These are phyloP conservation scores for Plasmodium yoelii DNA, from an alignment of 169 alveolate species.

Conservation along the genomic window DNA sequence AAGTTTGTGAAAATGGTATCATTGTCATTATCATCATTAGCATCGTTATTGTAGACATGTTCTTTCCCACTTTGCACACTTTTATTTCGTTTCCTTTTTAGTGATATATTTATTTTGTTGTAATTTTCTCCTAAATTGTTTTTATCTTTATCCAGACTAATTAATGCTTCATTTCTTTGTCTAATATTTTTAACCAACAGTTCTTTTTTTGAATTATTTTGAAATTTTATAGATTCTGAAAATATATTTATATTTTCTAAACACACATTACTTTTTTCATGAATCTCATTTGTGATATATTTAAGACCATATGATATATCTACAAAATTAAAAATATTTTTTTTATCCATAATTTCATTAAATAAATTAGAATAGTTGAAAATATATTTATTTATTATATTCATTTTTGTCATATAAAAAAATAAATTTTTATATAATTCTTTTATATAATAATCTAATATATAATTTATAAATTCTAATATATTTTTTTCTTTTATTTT, in stretches of 20 bases:
- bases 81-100: background rate
- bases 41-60: background rate
- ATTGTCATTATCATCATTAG: no score
- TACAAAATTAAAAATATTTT: background rate
- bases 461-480: conserved; percentile 2
- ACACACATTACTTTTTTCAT: background rate
- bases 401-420: conserved; percentile 38
- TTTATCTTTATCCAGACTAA: no score
- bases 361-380: conserved; percentile 41
- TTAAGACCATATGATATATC: background rate
- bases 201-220: no score
- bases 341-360: conserved; percentile 26
- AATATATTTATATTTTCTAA: no score
- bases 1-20: background rate
- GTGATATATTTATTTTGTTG: background rate
- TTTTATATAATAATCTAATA: conserved; percentile 36
- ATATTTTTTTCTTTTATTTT: conserved; percentile 19
- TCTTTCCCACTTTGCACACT: background rate
- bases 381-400: conserved; percentile 37
- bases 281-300: background rate
- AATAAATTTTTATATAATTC: conserved; percentile 45
- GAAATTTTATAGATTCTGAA: no score
- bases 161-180: background rate
- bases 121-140: background rate
- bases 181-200: background rate